Base-by-base conservation (phyloP, 2,329 filamentous ascomycete species). In the Verticillium alfalfae region DNA sequence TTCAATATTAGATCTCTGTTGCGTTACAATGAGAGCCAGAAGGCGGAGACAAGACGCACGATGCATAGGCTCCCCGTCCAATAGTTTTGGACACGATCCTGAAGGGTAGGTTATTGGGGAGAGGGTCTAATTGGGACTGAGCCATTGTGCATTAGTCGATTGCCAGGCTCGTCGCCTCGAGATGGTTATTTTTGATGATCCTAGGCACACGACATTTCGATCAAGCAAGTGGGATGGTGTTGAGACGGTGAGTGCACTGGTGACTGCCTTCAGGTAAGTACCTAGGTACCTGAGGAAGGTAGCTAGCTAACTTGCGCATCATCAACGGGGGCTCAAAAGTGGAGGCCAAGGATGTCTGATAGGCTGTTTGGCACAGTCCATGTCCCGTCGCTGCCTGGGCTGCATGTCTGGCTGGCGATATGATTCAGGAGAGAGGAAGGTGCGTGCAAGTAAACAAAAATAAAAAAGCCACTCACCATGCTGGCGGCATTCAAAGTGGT, bases 11-110 rank as follows among this genome's bases (percentile, higher is more conserved):
- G 41, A 34, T 57, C 49, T 63, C 59, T 60, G 58, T 61, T 58
- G 61, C 61, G 34, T 3, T n/a, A 22, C 8, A n/a, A 6, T 16
- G 16, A 5, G 39, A n/a, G 39, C 16, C 15, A 8, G 34, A 57
- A 60, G 58, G 65, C 36, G 59, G 57, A 45, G 60, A 58, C 45
- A 56, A 62, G 57, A 77, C 77, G 76, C 79, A 97, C 94, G 93
- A 98, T 73, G 95, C 95, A 83, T 99, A 99, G 69, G 95, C 95
- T 69, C 95, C 95, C 73, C 92, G 90, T 61, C 95, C 95, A 69
- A 99, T 97, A 15, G 95, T 99, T 75, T 95, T 95, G 64, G 95
- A 98, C 70, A 99, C 85, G 71, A 99, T 89, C 66, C 94, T 88
- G 76, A 99, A 99, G 59, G 95, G 95, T 58, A 99, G 83, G 71